These are phyloP conservation scores for Xylaria intraflava DNA, from an alignment of 495 filamentous ascomycete genomes.

Conservation along the genomic window DNA sequence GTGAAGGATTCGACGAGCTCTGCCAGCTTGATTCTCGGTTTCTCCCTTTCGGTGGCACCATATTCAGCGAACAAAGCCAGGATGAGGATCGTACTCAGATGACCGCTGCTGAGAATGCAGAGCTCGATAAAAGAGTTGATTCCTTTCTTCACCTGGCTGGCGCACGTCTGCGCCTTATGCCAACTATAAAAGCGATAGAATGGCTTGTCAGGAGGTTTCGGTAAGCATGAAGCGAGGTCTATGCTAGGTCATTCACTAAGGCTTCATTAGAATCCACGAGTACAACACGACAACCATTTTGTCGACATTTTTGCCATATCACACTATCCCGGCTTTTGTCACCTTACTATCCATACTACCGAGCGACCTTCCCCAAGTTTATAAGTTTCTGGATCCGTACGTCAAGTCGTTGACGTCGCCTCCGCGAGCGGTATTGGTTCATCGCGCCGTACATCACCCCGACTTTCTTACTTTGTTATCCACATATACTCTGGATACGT, in stretches of 20 bases:
- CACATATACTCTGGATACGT: conserved; percentile 62
- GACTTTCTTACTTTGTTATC: conserved; percentile 66
- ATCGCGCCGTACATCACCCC: conserved; percentile 66
- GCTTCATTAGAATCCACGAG: conserved; percentile 67
- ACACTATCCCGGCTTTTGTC: conserved; percentile 71
- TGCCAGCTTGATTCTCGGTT: conserved; percentile 79
- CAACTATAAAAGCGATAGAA: conserved; percentile 83
- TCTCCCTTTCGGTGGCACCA: conserved; percentile 53
- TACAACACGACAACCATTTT: conserved; percentile 73
- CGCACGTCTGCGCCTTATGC: conserved; percentile 69
- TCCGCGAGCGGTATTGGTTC: conserved; percentile 71
- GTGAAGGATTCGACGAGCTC: conserved; percentile 82
- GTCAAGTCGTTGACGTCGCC: conserved; percentile 64
- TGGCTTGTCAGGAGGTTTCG: conserved; percentile 90
- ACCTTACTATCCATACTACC: conserved; percentile 81
- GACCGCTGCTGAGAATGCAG: conserved; percentile 70
- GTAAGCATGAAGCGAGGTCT: conserved; percentile 40
- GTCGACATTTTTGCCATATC: conserved; percentile 89
- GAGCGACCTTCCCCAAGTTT: conserved; percentile 58
- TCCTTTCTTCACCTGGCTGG: conserved; percentile 73
- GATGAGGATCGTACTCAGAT: conserved; percentile 77
- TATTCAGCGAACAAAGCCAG: conserved; percentile 92
- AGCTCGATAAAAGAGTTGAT: conserved; percentile 69
- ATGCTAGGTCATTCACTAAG: conserved; percentile 26
- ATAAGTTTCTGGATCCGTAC: conserved; percentile 81